Conservation (phyloP, 2,329 filamentous ascomycete genomes). For the Trichoderma hamatum region DNA sequence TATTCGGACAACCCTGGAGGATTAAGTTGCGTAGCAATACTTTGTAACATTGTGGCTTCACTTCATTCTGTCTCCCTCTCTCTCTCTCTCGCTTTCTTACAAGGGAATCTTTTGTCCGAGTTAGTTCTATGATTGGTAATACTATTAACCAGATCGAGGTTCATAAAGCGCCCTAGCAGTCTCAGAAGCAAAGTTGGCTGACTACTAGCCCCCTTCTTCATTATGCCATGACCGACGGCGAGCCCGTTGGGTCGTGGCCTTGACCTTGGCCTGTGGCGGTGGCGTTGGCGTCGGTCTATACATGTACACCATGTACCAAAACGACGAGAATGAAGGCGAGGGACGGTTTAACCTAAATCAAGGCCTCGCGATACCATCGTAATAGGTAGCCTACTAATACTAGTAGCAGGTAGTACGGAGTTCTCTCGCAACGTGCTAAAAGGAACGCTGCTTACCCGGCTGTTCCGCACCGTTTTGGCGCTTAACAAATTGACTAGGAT, state of each 20-base stretch:
- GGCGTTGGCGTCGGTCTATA: background rate
- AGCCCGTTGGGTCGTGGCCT: background rate
- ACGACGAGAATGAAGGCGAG: background rate
- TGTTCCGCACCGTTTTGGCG: slow-evolving; percentile 12
- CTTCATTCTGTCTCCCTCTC: background rate
- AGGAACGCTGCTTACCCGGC: slow-evolving; percentile 1
- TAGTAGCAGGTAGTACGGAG: background rate
- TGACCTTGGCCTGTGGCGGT: background rate
- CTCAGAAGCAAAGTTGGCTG: background rate
- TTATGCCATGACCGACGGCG: slow-evolving; percentile 20
- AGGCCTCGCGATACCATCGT: background rate
- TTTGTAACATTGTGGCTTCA: background rate
- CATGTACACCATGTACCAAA: background rate
- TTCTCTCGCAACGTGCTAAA: background rate
- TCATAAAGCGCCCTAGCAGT: background rate
- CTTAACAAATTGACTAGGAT: slow-evolving; percentile 1
- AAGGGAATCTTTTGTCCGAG: background rate
- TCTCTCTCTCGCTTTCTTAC: background rate
- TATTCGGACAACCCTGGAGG: background rate
- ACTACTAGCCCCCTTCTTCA: background rate
- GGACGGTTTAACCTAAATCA: background rate
- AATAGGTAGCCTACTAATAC: background rate
- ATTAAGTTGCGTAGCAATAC: background rate
- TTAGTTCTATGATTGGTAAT: background rate
- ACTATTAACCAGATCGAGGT: background rate